A percentile compares a stretch with the other conserved stretches of the same genome.
phyloP scores from a whole-genome alignment of 331 rosid species.

The Prunus yedoensis region DNA sequence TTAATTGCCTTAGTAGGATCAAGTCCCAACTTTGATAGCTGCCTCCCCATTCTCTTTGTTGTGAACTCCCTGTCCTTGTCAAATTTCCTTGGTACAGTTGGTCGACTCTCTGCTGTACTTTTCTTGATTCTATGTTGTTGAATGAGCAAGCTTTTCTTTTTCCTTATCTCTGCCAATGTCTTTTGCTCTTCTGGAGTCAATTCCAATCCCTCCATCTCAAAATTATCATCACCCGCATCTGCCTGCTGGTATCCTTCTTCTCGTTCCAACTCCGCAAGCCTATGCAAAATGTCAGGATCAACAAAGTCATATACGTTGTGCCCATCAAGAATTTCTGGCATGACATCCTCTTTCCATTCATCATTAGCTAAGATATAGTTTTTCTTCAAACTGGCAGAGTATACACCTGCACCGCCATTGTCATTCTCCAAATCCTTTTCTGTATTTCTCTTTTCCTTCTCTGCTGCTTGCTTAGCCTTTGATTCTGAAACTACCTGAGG shows the following conservation, averaged over 20 bases:
- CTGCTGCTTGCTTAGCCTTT: constrained; percentile 56
- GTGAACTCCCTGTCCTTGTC: constrained; percentile 65
- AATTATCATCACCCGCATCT: constrained; percentile 44
- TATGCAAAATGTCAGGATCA: constrained; percentile 69
- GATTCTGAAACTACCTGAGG: constrained; percentile 75
- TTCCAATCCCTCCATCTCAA: constrained; percentile 63
- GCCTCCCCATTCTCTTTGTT: constrained; percentile 83
- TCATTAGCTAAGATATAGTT: constrained; percentile 64
- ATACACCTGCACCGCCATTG: constrained; percentile 94
- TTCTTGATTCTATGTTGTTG: constrained; percentile 79
- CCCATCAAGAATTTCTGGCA: constrained; percentile 93
- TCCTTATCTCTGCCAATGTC: constrained; percentile 65
- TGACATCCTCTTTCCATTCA: constrained; percentile 79
- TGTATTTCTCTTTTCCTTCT: constrained; percentile 56
- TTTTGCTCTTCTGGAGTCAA: constrained; percentile 62
- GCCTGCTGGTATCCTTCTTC: constrained; percentile 55
- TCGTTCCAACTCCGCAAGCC: constrained; percentile 82
- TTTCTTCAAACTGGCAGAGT: constrained; percentile 78
- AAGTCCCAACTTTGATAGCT: constrained; percentile 63
- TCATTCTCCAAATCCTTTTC: constrained; percentile 80
- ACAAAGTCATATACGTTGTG: constrained; percentile 78
- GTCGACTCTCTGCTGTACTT: constrained; percentile 83
- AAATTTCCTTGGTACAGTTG: constrained; percentile 75
- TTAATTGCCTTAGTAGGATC: constrained; percentile 66
- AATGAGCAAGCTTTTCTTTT: constrained; percentile 62